Evolutionary conservation across 495 filamentous ascomycete species (phyloP).

Genomic region (Penicillium odoratum): DNA sequence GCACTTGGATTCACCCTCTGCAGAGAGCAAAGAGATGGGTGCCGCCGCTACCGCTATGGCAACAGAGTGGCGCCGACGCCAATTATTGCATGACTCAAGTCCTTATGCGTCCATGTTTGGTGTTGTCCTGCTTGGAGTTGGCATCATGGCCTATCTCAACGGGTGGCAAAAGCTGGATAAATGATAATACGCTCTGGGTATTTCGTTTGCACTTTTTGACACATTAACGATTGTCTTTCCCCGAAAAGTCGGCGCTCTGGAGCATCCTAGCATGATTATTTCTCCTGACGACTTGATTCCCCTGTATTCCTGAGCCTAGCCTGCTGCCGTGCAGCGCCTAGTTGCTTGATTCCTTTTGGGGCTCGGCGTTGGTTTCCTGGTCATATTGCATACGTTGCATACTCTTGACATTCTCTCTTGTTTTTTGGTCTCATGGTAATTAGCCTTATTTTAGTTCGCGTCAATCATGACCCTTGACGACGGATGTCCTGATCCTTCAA

Average conservation of each 20-base stretch:
- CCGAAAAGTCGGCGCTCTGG: conserved; percentile 20
- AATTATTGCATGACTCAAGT: conserved; percentile 61
- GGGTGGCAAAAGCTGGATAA: conserved; percentile 73
- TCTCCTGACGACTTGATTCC: conserved; percentile 23
- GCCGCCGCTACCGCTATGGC: conserved; percentile 40
- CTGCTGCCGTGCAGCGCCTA: conserved; percentile 8
- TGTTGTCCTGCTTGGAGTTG: conserved; percentile 85
- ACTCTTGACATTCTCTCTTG: conserved; percentile 29
- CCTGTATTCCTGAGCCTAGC: conserved; percentile 18
- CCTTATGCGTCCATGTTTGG: conserved; percentile 87
- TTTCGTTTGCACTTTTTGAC: conserved; percentile 8
- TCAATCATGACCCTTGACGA: conserved; percentile 47
- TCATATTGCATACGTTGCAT: conserved; percentile 34
- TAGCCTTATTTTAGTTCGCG: conserved; percentile 26
- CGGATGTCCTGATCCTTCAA: conserved; percentile 26
- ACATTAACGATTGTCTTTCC: conserved; percentile 18
- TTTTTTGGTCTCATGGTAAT: conserved; percentile 25
- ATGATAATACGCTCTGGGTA: conserved; percentile 29
- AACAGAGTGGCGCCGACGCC: conserved; percentile 38
- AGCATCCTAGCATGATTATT: conserved; percentile 17
- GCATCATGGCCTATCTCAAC: conserved; percentile 93
- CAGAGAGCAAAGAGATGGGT: conserved; percentile 38
- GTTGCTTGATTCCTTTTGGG: conserved; percentile 17
- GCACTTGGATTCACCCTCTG: conserved; percentile 27
- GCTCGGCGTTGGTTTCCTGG: conserved; percentile 17